phyloP scores from a whole-genome alignment of 2,329 filamentous ascomycete genomes.

The Fusarium anguioides region DNA sequence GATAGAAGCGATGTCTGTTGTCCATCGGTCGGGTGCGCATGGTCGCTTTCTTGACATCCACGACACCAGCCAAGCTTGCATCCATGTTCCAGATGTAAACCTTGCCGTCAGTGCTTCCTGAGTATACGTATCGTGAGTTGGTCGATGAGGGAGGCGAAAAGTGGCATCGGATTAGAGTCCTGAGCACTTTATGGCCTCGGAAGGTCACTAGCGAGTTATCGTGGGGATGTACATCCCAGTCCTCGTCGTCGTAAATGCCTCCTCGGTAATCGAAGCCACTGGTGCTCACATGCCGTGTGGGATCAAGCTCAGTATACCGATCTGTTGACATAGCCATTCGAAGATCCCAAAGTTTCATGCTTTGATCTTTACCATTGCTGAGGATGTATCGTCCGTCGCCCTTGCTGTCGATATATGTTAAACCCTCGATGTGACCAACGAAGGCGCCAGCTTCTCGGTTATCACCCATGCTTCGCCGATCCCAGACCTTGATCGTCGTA shows the following conservation, averaged over 20 bases:
- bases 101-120: slow-evolving; percentile 87
- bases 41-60: slow-evolving; percentile 82
- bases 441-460: slow-evolving; percentile 76
- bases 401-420: slow-evolving; percentile 77
- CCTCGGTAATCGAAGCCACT: slow-evolving; percentile 81
- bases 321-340: slow-evolving; percentile 86
- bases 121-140: slow-evolving; percentile 92
- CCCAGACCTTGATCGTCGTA: slow-evolving; percentile 94
- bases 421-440: slow-evolving; percentile 72
- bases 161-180: slow-evolving; percentile 93
- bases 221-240: slow-evolving; percentile 73
- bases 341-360: slow-evolving; percentile 96
- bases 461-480: slow-evolving; percentile 90
- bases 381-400: slow-evolving; percentile 84
- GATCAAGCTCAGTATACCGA: slow-evolving; percentile 67
- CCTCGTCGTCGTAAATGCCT: slow-evolving; percentile 70
- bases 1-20: slow-evolving; percentile 65
- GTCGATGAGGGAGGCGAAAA: slow-evolving; percentile 90
- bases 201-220: slow-evolving; percentile 96
- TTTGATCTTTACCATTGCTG: slow-evolving; percentile 95
- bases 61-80: slow-evolving; percentile 79
- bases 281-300: slow-evolving; percentile 62
- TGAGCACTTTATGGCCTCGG: slow-evolving; percentile 87
- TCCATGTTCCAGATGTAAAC: slow-evolving; percentile 96
- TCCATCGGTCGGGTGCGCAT: slow-evolving; percentile 68